Evolutionary conservation across 106 monocot genomes (phyloP).

Genomic region (Iris macrosiphon): DNA sequence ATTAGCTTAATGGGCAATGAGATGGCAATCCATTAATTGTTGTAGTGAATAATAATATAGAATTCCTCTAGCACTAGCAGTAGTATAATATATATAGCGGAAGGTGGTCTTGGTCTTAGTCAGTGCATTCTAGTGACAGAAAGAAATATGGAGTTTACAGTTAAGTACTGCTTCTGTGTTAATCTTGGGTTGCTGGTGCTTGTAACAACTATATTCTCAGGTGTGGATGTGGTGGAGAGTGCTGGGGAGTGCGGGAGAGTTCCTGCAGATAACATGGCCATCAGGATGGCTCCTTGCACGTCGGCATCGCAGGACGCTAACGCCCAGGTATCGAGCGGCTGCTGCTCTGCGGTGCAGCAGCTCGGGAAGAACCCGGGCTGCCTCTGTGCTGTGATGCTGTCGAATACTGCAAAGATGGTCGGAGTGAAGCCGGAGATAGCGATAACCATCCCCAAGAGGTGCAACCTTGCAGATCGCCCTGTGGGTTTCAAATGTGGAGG

Average conservation of each 20-base stretch:
- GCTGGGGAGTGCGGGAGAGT: conserved; percentile 64
- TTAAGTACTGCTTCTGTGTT: conserved; percentile 17
- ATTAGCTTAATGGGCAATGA: background rate
- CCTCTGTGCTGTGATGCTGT: conserved; percentile 75
- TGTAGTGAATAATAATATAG: background rate
- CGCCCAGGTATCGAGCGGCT: conserved; percentile 17
- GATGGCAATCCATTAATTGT: background rate
- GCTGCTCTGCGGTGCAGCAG: conserved; percentile 38
- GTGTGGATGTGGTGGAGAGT: conserved; percentile 9
- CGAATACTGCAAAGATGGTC: conserved; percentile 34
- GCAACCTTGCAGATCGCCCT: conserved; percentile 56
- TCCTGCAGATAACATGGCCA: conserved; percentile 37
- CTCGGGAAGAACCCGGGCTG: conserved; percentile 54
- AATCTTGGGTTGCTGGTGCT: conserved; percentile 19
- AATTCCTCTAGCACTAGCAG: background rate
- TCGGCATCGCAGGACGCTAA: conserved; percentile 33
- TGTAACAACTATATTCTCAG: background rate
- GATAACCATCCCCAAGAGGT: conserved; percentile 66
- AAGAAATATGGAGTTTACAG: conserved; percentile 9
- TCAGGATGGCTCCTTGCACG: conserved; percentile 44
- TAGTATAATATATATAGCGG: background rate
- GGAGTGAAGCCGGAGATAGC: conserved; percentile 56
- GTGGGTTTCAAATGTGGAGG: conserved; percentile 84
- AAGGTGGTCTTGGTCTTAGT: no score
- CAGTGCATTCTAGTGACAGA: background rate